Base-by-base conservation (phyloP, 352 stramenopile species). In the Saprolegnia parasitica region DNA sequence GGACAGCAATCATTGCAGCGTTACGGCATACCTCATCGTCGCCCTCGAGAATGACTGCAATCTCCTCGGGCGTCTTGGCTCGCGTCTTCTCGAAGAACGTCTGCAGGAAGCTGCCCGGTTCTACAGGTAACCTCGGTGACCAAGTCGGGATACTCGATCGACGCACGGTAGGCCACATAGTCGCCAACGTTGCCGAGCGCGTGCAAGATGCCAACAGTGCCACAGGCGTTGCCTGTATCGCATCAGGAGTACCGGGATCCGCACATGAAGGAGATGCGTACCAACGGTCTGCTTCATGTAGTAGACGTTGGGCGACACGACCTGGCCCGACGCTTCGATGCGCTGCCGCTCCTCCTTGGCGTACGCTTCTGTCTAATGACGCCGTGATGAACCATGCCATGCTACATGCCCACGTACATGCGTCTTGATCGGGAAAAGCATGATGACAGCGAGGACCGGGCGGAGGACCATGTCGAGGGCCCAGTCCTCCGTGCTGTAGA, bases 401-500 rank as follows among this genome's bases (percentile, higher is more conserved):
- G 52, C 67, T 13, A 24, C 18, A 20, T 58, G 56, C 58, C 35
- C 42, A 65, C 78, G 65, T 78, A 95, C 87, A 37, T 87, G 84
- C 3, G 84, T 73, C 72, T 96, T 98, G 73, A 98, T 95, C 8
- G 96, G 96, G 78, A 98, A 98, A 24, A 98, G 85, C 81, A 98
- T 95, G 62, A 98, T 74, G 54, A 99, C 92, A 32, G 81, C 96
- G 26, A 90, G 77, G 0, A 98, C 94, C 6, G 96, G 96, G 64
- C 84, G 79, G 21, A 94, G 89, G 61, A 99, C 95, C 95, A 99
- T 98, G 20, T 91, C 93, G 46, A 98, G 77, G 20, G 96, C 96
- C 96, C 96, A 98, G 56, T 98, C 91, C 73, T 99, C 96, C 2
- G 91, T 98, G 74, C 86, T 97, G 60, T 98, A 90, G 42, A 99